Evolutionary conservation across 257 asterid genomes (phyloP).

Genomic region (Gentiana straminea): DNA sequence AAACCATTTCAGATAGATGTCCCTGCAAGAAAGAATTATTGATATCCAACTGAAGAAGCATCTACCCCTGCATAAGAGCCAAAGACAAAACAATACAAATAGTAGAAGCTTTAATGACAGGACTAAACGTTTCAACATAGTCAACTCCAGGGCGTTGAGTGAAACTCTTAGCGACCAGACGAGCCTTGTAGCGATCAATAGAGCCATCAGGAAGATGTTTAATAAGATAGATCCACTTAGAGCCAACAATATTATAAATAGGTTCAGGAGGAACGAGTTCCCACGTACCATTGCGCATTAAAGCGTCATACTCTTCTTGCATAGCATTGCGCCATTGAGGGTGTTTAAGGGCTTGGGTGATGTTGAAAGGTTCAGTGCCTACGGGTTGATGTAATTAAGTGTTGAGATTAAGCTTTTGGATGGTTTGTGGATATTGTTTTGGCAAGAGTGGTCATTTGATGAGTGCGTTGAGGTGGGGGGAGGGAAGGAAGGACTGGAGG

Average conservation of each 20-base stretch:
- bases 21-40: neutral
- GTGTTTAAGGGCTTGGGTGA: slow-evolving; percentile 1
- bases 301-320: neutral
- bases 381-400: neutral
- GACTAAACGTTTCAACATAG: no score
- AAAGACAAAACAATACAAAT: no score
- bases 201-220: neutral
- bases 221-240: neutral
- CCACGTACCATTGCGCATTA: neutral
- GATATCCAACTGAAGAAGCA: no score
- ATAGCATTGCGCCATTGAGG: neutral
- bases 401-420: neutral
- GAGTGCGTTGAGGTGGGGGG: neutral
- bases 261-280: neutral
- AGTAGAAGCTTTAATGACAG: no score
- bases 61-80: no score
- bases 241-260: neutral
- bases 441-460: neutral
- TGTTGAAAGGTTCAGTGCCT: neutral
- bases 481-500: neutral
- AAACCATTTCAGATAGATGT: neutral
- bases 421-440: neutral
- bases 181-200: neutral
- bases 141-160: no score
- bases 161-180: no score